Evolutionary conservation across 2,329 filamentous ascomycete genomes (phyloP), one percentile per base, ranked within the genome.

Genomic region (Clarireedia monteithiana): DNA sequence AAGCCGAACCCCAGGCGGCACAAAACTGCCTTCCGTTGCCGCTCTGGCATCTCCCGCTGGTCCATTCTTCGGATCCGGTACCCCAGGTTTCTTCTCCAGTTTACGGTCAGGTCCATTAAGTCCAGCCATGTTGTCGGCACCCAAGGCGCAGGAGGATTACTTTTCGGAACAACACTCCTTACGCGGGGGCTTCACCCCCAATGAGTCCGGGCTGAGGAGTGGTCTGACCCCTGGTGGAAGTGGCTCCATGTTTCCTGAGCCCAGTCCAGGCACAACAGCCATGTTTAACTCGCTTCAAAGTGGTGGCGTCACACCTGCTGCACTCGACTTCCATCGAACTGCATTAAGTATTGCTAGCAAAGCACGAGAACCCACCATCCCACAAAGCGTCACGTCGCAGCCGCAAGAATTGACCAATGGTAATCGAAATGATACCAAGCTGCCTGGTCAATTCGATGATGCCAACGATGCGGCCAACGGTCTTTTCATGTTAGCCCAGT

Each of bases 91-190:
- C 72, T 96, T 91, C 91, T 82, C 83, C 62, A 86, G 91, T 65
- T 77, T 99, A 67, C 86, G 94, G 62, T 91, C 91, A 59, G 94
- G 94, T 64, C 94, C 94, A 44, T 74, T 99, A 63, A 97, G 94
- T 72, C 94, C 94, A 75, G 94, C 92, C 61, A 97, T 99, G 91
- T 84, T 99, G 55, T 89, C 91, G 48, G 94, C 91, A 24, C 94
- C 86, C 39, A 74, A 81, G 39, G 72, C 40, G 15, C 38, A 30
- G 6, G 87, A 82, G 70, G 91, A 96, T 69, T 97, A 96, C 74
- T 96, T 96, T 69, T 81, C 82, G 63, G 90, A 95, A 66, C 85
- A 85, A 52, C 83, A 86, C 68, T 86, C 82, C 58, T 77, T 95
- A 61, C 83, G 88, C 62, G 85, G 90, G 65, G 88, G 90, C 64